Conservation (phyloP, 1,139 yeast genomes). For the Entelexis paramagnoliae region DNA sequence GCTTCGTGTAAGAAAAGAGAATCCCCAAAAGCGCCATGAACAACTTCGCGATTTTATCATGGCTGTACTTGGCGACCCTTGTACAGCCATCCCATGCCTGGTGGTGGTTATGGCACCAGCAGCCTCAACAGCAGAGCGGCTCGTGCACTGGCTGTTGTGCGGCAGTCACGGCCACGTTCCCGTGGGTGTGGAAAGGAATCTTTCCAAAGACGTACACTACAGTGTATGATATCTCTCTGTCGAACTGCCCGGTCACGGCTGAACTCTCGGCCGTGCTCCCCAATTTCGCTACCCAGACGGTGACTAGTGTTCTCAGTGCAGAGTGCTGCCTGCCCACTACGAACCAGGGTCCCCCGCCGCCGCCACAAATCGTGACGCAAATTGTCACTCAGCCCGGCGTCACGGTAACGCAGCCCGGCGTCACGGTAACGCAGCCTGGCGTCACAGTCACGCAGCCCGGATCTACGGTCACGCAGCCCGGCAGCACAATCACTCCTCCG, state of each 20-base stretch:
- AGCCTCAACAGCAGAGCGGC: background rate
- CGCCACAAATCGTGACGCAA: constrained; percentile 10
- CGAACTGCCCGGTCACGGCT: constrained; percentile 22
- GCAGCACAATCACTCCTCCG: constrained; percentile 8
- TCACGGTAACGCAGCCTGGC: constrained; percentile 15
- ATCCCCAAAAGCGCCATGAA: constrained; percentile 1
- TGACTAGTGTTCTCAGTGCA: constrained; percentile 16
- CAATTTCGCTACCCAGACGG: constrained; percentile 10
- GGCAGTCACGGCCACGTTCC: constrained; percentile 15
- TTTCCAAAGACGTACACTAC: constrained; percentile 16
- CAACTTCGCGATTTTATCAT: constrained; percentile 8
- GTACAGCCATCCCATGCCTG: constrained; percentile 22
- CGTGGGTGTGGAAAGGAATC: constrained; percentile 8
- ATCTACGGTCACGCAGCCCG: constrained; percentile 16
- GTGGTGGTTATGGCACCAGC: constrained; percentile 19
- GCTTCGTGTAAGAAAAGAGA: background rate
- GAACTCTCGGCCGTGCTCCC: constrained; percentile 19
- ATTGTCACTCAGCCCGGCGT: constrained; percentile 22
- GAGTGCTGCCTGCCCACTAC: constrained; percentile 20
- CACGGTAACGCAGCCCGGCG: constrained; percentile 21
- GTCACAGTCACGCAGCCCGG: constrained; percentile 11
- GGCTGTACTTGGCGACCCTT: constrained; percentile 18
- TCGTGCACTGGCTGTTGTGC: constrained; percentile 23
- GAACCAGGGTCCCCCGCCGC: constrained; percentile 12
- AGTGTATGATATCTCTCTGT: constrained; percentile 17